Evolutionary conservation across 805 yeast genomes (phyloP), one percentile per base, ranked within the genome.

Genomic region (Sugiyamaella qingdaonensis): DNA sequence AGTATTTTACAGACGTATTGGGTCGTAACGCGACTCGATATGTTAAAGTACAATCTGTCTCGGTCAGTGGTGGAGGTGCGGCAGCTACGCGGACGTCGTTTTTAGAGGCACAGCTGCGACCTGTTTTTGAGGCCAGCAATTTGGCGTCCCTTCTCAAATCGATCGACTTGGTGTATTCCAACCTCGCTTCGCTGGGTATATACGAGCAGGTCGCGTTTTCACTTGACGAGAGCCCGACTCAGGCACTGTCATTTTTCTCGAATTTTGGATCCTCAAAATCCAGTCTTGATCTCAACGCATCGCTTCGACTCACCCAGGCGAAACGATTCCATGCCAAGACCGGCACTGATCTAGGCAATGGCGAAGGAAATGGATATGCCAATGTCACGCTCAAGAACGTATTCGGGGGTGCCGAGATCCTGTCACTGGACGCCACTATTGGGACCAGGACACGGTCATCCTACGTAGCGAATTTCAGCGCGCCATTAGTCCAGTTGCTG

Each of bases 291-390:
- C 21, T 68, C 13, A 54, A 42, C 8, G 63, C 64, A 1, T 54
- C 58, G 1, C 48, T 68, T 10, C 39, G 50, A 35, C 54, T 69
- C 13, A 50, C 58, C 9, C 54, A 55, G n/a, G 58, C 61, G 19
- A 88, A 88, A 60, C 78, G 79, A 59, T 86, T 90, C 61, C 77
- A 79, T 55, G 91, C 95, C 50, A 87, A 86, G 61, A 88, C 97
- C 0, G 99, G 99, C 2, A 94, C 98, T 1, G 91, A 90, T 68
- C 80, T 94, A 7, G 98, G 98, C 1, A 92, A 94, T 65, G 96
- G 96, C 32, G 98, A 94, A 72, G 99, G 97, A 31, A 94, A 88
- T 64, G 98, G 97, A 1, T 90, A 91, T 64, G 76, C 89, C 46
- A 84, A 88, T 32, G 80, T 91, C 52, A 91, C 82, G 66, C 73